Evolutionary conservation across 2,329 filamentous ascomycete species (phyloP), one percentile per base, ranked within the genome.

Genomic region (Fusarium sp.): DNA sequence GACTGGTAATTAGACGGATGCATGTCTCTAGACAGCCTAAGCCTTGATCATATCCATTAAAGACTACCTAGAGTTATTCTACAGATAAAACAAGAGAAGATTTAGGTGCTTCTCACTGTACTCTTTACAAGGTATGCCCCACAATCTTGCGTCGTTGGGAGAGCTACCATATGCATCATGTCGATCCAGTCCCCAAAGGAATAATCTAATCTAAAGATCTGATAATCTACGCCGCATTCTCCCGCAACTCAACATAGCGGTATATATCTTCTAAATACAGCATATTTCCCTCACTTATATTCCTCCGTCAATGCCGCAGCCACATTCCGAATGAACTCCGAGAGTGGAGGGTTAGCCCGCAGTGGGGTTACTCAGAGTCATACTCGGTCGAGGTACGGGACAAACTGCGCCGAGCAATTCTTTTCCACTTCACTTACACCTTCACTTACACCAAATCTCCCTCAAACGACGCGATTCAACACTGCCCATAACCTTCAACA

Each of bases 301-400:
- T 18, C 23, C 41, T 24, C 13, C 20, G 18, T 13, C 35, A 39
- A 33, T 24, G 18, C 23, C 20, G n/a, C 41, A 24, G 24, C 39
- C 57, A 63, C 48, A 64, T 64, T 28, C 58, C 53, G 49, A 60
- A 26, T 4, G 37, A 20, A 29, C 63, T 56, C 68, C 68, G 68
- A 70, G 46, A 63, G 63, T 68, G 55, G 66, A 71, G 68, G 68
- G 68, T 63, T 71, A 74, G 72, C 72, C 72, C 72, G 71, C 72
- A 74, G 72, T 74, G 72, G 72, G 70, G 72, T 73, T 60, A 61
- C 39, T 69, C 49, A 49, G 67, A 70, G 67, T 70, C 67, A 70
- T 70, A 68, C 57, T 63, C 50, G 52, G 58, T 26, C 42, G 44
- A 46, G 24, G 43, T 37, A 44, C 58, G 57, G 57, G 61, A 41